Evolutionary conservation across 805 yeast species (phyloP).

Genomic region (Phaffomyces antillensis): DNA sequence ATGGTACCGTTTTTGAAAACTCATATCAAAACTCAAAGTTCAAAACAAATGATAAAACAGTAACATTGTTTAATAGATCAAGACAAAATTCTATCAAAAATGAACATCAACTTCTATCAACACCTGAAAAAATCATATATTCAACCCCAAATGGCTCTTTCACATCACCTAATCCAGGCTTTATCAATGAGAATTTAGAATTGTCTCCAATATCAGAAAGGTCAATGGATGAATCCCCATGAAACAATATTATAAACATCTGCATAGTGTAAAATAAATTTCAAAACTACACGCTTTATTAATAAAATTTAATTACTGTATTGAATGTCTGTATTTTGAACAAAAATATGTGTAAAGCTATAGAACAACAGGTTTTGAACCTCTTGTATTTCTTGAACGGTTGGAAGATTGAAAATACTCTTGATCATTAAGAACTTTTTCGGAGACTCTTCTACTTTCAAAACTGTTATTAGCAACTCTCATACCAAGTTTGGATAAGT

Average conservation of each 20-base stretch:
- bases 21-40: slow-evolving; percentile 28
- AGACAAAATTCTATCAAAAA: slow-evolving; percentile 2
- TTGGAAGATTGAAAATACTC: too few relatives aligned
- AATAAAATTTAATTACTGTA: too few relatives aligned
- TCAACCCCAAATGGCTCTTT: slow-evolving; percentile 19
- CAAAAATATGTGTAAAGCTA: background rate
- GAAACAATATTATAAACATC: background rate
- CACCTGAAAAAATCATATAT: slow-evolving; percentile 8
- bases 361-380: too few relatives aligned
- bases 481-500: slow-evolving; percentile 3
- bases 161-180: slow-evolving; percentile 17
- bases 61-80: slow-evolving; percentile 28
- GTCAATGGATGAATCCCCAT: slow-evolving; percentile 19
- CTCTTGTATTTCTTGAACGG: too few relatives aligned
- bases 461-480: background rate
- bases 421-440: background rate
- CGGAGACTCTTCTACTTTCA: background rate
- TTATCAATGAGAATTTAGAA: slow-evolving; percentile 15
- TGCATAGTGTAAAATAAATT: background rate
- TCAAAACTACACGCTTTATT: background rate
- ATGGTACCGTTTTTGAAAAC: slow-evolving; percentile 22
- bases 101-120: background rate
- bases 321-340: background rate
- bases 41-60: slow-evolving; percentile 31
- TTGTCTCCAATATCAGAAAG: slow-evolving; percentile 24